Percentiles rank a stretch among this genome's conserved stretches.
phyloP scores from a whole-genome alignment of 371 early-diverging fungal genomes.

The Mortierella sp. region DNA sequence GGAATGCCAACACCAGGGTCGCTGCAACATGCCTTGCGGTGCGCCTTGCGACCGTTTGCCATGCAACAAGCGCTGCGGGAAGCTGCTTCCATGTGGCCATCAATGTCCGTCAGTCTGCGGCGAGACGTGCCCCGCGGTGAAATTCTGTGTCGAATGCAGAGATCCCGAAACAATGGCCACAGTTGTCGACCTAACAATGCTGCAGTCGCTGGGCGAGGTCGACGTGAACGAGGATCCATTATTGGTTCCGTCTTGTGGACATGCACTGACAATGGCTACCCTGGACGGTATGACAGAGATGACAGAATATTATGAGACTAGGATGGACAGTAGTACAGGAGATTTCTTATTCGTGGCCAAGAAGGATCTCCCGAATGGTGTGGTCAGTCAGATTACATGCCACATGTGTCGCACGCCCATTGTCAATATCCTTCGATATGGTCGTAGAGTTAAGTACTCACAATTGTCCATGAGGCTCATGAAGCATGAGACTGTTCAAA shows the following conservation, averaged over 20 bases:
- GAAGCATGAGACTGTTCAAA: background rate
- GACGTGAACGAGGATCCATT: constrained; percentile 55
- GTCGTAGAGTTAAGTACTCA: constrained; percentile 14
- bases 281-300: constrained; percentile 55
- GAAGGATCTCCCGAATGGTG: constrained; percentile 2
- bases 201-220: constrained; percentile 9
- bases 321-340: background rate
- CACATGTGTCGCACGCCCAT: constrained; percentile 5
- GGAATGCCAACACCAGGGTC: too few species aligned
- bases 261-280: constrained; percentile 52
- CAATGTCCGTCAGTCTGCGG: too few species aligned
- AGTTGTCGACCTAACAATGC: background rate
- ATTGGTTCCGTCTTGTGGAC: constrained; percentile 56
- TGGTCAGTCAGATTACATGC: background rate
- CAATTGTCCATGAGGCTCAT: background rate
- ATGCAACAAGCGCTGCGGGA: too few species aligned
- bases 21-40: too few species aligned
- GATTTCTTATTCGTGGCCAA: background rate
- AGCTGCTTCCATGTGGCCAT: too few species aligned
- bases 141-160: too few species aligned
- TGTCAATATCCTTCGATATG: constrained; percentile 7
- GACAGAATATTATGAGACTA: constrained; percentile 27
- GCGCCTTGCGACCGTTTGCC: too few species aligned
- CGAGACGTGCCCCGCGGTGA: too few species aligned
- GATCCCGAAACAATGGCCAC: too few species aligned